Conservation (phyloP, 495 filamentous ascomycete species). For the Tuber microsphaerosporum region DNA sequence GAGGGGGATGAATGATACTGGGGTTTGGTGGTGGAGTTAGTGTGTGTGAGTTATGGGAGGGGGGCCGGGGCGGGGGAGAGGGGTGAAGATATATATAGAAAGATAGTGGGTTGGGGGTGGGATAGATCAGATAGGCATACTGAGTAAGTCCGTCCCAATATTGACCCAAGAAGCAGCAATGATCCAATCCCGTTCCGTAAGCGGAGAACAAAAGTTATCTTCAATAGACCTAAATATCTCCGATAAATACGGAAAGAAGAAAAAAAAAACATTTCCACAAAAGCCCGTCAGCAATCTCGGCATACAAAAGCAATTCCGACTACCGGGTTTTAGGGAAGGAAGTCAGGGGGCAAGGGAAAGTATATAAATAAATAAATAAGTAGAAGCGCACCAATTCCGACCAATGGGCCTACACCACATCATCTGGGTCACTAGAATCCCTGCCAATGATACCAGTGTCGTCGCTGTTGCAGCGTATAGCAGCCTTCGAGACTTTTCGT, state of each 20-base stretch:
- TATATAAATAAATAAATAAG: not conserved
- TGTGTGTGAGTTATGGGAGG: not conserved
- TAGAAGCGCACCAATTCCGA: slow-evolving; percentile 23
- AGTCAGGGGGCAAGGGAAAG: not conserved
- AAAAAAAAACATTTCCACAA: not conserved
- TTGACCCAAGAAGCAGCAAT: slow-evolving; percentile 27
- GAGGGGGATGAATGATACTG: slow-evolving; percentile 28
- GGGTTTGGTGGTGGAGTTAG: slow-evolving; percentile 6
- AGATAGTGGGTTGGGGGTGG: not conserved
- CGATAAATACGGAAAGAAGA: not conserved
- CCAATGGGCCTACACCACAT: slow-evolving; percentile 28
- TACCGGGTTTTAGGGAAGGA: not conserved
- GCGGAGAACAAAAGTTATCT: slow-evolving; percentile 27
- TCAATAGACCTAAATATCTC: slow-evolving; percentile 16
- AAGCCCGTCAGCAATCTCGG: not conserved
- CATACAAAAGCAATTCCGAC: not conserved
- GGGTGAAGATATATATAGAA: not conserved
- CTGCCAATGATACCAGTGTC: slow-evolving; percentile 20
- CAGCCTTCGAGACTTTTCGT: slow-evolving; percentile 23
- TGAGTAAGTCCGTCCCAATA: slow-evolving; percentile 28
- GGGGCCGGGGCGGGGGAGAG: not conserved
- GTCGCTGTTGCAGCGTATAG: slow-evolving; percentile 18
- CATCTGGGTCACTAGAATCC: slow-evolving; percentile 20
- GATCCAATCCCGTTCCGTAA: slow-evolving; percentile 27
- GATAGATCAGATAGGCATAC: slow-evolving; percentile 5